Evolutionary conservation across 768 basidiomycete genomes (phyloP), one percentile per base, ranked within the genome.

Genomic region (Tricholoma hemisulphureum): DNA sequence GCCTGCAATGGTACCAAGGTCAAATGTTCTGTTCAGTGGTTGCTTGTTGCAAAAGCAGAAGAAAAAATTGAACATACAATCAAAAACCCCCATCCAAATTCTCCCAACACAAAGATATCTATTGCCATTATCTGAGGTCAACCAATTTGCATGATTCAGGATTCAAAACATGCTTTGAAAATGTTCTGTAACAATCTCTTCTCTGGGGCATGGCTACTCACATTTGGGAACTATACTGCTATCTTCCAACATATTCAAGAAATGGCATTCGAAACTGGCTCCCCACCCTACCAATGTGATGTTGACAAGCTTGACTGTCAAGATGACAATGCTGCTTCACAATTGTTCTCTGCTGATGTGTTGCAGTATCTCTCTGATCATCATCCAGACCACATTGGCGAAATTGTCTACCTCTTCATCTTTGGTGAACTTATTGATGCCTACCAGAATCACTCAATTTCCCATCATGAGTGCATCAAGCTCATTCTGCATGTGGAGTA

Each of bases 281-380:
- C 58, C 0, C 69, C 71, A 0, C 52, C 71, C 1, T 72, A 51
- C 51, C 32, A 54, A n/a, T 65, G 65, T 1, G 73, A 75, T 59
- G 73, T 81, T 2, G 71, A 75, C 16, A 72, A 73, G 45, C 26
- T 77, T 0, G 77, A 82, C 53, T 60, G 71, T 0, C 78, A 82
- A 66, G 80, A 81, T 62, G 77, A 82, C 59, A 68, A 64, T 57
- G 79, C 79, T 0, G 80, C 79, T 0, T 55, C 69, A 3, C 69
- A 74, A 0, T 59, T 80, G 0, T 78, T 79, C 56, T 78, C 73
- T 5, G 72, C 74, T 0, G 57, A 59, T 3, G 61, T 65, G 0
- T 63, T 80, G 1, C 29, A 70, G 9, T 72, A 53, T 11, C 28
- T 72, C 8, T 48, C 57, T 2, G 49, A 69, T 0, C 49, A 67